phyloP scores from a whole-genome alignment of 306 rosid genomes.

The Lathyrus sativus region DNA sequence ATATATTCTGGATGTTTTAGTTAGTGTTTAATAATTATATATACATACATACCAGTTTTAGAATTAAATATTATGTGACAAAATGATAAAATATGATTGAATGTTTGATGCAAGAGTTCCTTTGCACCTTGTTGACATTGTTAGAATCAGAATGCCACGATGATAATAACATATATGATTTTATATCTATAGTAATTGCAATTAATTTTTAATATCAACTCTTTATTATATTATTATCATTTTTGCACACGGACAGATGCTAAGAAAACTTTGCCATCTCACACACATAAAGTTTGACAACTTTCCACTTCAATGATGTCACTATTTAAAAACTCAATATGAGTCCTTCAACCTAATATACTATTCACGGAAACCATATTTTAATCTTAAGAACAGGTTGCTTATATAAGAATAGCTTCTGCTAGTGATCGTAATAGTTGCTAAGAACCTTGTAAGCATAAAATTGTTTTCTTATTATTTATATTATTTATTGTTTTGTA shows the following conservation, averaged over 20 bases:
- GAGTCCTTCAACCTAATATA: not conserved
- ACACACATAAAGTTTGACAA: constrained; percentile 6
- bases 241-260: constrained; percentile 9
- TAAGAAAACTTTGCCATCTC: constrained; percentile 13
- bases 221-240: not conserved
- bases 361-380: not conserved
- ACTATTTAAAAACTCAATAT: not conserved
- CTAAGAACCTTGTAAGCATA: constrained; percentile 3
- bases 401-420: not conserved
- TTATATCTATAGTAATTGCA: not conserved
- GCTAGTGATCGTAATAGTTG: not conserved
- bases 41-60: constrained; percentile 7
- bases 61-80: not conserved
- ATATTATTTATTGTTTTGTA: not conserved
- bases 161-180: not conserved
- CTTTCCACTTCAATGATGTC: not conserved
- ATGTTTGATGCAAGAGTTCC: not conserved
- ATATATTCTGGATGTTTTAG: not conserved
- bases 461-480: not conserved
- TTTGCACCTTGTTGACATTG: not conserved
- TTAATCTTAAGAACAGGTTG: not conserved
- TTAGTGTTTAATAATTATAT: not conserved
- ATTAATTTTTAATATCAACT: not conserved
- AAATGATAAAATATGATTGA: not conserved
- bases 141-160: not conserved